These are phyloP conservation scores for Trichosporon sp. DNA, from an alignment of 1,284 basidiomycete species.

Conservation along the genomic window DNA sequence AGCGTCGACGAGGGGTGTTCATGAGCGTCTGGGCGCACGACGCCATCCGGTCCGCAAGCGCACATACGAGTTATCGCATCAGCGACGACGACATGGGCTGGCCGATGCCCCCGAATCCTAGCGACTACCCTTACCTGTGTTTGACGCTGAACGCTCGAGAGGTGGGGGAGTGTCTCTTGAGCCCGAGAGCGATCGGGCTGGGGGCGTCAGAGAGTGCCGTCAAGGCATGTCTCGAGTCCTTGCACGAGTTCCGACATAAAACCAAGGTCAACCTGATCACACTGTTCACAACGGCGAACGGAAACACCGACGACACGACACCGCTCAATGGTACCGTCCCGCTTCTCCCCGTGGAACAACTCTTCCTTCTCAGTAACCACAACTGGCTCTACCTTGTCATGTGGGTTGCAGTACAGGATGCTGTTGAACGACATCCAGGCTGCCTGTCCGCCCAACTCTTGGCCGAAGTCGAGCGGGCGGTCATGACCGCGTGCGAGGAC, in stretches of 20 bases:
- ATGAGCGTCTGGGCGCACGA: constrained; percentile 7
- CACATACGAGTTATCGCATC: constrained; percentile 9
- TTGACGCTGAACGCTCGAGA: neutral
- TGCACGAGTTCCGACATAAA: neutral
- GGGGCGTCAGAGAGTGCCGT: neutral
- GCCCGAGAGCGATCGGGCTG: neutral
- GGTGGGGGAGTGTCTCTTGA: constrained; percentile 7
- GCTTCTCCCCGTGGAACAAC: constrained; percentile 3
- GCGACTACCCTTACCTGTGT: constrained; percentile 1
- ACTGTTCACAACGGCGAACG: neutral
- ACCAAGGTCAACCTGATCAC: neutral
- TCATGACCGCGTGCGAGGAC: constrained; percentile 12
- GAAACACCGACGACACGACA: neutral
- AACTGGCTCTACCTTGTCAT: constrained; percentile 13
- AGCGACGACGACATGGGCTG: constrained; percentile 13
- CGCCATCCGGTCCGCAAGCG: constrained; percentile 11
- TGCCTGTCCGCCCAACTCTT: neutral
- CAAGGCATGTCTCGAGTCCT: neutral
- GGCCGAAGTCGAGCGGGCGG: neutral
- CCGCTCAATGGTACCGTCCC: neutral
- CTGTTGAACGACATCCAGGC: neutral
- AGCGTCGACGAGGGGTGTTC: constrained; percentile 6
- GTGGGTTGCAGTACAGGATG: constrained; percentile 14
- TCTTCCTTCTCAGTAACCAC: constrained; percentile 14
- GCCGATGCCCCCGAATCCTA: neutral